Evolutionary conservation across 179 eudicot species (phyloP).

Genomic region (Carnegiea gigantea): DNA sequence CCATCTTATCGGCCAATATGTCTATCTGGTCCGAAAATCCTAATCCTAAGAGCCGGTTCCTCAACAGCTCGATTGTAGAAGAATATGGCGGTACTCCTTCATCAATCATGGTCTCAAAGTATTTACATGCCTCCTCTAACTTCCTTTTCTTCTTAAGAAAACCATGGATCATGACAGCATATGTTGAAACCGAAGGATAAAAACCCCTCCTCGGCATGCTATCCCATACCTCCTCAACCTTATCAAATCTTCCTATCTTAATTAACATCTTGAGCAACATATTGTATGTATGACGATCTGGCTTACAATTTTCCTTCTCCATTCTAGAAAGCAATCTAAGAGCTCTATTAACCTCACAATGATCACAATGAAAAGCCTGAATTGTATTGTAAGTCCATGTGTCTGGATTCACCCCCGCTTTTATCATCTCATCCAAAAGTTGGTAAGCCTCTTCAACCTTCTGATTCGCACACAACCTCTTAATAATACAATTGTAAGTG

Average conservation of each 20-base stretch:
- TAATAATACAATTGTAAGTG: slow-evolving; percentile 70
- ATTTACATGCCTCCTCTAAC: slow-evolving; percentile 70
- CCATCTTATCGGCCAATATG: slow-evolving; percentile 83
- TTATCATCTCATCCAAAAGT: slow-evolving; percentile 72
- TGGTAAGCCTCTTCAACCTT: slow-evolving; percentile 67
- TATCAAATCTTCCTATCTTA: slow-evolving; percentile 70
- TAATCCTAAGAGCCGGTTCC: slow-evolving; percentile 63
- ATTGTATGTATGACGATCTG: slow-evolving; percentile 77
- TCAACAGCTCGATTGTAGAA: slow-evolving; percentile 65
- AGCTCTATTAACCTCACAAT: slow-evolving; percentile 65
- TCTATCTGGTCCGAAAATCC: slow-evolving; percentile 58
- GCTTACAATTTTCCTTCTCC: slow-evolving; percentile 54
- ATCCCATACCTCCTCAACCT: slow-evolving; percentile 59
- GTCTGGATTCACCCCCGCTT: slow-evolving; percentile 52
- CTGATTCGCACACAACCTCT: slow-evolving; percentile 50
- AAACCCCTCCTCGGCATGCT: slow-evolving; percentile 60
- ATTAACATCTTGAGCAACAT: slow-evolving; percentile 85
- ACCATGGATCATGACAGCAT: slow-evolving; percentile 87
- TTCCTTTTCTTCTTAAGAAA: slow-evolving; percentile 73
- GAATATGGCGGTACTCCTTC: slow-evolving; percentile 87
- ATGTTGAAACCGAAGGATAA: slow-evolving; percentile 73
- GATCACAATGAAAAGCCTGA: slow-evolving; percentile 63
- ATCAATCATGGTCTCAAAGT: slow-evolving; percentile 87
- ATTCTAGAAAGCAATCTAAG: slow-evolving; percentile 54
- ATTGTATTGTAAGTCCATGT: slow-evolving; percentile 81